A percentile compares a stretch with the other conserved stretches of the same genome.
Evolutionary conservation across 352 stramenopile species (phyloP).

Genomic region (Pythium angustatum): DNA sequence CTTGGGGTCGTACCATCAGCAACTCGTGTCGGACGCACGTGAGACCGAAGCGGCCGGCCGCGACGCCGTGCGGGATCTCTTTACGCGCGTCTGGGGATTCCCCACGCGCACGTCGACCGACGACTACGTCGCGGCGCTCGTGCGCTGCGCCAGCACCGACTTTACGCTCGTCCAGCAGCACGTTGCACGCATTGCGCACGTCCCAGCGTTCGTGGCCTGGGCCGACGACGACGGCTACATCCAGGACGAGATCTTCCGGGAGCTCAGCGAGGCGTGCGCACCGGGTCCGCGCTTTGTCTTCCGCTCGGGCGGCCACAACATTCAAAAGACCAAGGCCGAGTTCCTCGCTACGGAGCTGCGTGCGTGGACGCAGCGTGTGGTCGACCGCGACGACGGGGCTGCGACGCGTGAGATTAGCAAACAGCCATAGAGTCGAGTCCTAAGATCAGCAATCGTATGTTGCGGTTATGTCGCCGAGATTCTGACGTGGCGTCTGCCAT

Average conservation of each 20-base stretch:
- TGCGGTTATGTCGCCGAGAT: conserved; percentile 6
- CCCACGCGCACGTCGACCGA: conserved; percentile 12
- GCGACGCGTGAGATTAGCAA: conserved; percentile 6
- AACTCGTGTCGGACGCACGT: conserved; percentile 18
- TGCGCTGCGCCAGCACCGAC: conserved; percentile 38
- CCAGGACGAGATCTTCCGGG: conserved; percentile 35
- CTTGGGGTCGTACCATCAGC: background rate
- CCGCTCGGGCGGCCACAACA: conserved; percentile 44
- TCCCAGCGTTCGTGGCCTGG: conserved; percentile 46
- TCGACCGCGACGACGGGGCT: background rate
- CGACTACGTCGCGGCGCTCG: conserved; percentile 32
- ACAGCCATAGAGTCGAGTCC: conserved; percentile 7
- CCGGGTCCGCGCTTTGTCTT: conserved; percentile 41
- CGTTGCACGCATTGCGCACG: conserved; percentile 22
- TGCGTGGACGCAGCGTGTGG: conserved; percentile 29
- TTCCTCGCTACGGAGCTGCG: conserved; percentile 30
- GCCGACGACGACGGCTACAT: conserved; percentile 35
- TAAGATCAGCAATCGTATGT: conserved; percentile 1
- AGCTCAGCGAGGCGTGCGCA: conserved; percentile 27
- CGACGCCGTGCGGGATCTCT: conserved; percentile 13
- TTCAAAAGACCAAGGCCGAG: conserved; percentile 51
- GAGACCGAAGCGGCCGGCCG: conserved; percentile 16
- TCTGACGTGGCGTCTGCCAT: conserved; percentile 20
- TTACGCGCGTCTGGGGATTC: conserved; percentile 29
- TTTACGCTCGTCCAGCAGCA: conserved; percentile 38